A percentile compares a stretch with the other conserved stretches of the same genome.
These are phyloP conservation scores for Beauveria bassiana DNA, from an alignment of 2,329 filamentous ascomycete genomes.

Conservation along the genomic window DNA sequence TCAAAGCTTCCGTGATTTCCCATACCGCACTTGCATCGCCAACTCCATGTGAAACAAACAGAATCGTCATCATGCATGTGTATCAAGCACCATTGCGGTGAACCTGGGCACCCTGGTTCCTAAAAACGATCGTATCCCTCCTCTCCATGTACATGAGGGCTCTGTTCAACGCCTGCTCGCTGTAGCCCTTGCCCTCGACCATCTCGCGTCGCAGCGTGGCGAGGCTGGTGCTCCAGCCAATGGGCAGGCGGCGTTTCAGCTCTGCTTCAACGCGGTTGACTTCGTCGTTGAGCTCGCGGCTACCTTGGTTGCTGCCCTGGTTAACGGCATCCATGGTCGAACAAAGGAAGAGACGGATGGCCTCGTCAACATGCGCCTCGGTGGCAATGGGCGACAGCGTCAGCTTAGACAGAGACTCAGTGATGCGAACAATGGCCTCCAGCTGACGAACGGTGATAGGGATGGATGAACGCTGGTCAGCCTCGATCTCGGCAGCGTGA, in stretches of 20 bases:
- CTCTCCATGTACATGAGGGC: conserved; percentile 80
- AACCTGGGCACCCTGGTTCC: conserved; percentile 68
- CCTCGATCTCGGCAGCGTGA: conserved; percentile 80
- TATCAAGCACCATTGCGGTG: conserved; percentile 61
- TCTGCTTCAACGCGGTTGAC: conserved; percentile 81
- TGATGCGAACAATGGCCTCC: conserved; percentile 95
- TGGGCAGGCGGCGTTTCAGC: conserved; percentile 76
- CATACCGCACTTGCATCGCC: neutral
- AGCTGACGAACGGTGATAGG: conserved; percentile 96
- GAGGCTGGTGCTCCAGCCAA: conserved; percentile 91
- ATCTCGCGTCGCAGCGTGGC: conserved; percentile 83
- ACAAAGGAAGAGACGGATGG: conserved; percentile 91
- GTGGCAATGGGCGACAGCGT: conserved; percentile 78
- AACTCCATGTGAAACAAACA: conserved; percentile 4
- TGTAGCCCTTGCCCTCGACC: conserved; percentile 85
- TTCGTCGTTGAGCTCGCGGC: conserved; percentile 86
- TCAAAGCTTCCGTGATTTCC: conserved; percentile 1
- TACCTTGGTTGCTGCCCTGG: conserved; percentile 75
- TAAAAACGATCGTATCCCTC: conserved; percentile 76
- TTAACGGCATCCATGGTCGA: conserved; percentile 97
- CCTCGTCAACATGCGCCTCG: conserved; percentile 91
- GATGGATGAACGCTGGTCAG: conserved; percentile 85
- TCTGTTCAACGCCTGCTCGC: conserved; percentile 75
- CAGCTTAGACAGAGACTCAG: conserved; percentile 89
- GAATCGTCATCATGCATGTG: neutral